Evolutionary conservation across 768 basidiomycete species (phyloP), one percentile per base, ranked within the genome.

Genomic region (Tricholoma terreum): DNA sequence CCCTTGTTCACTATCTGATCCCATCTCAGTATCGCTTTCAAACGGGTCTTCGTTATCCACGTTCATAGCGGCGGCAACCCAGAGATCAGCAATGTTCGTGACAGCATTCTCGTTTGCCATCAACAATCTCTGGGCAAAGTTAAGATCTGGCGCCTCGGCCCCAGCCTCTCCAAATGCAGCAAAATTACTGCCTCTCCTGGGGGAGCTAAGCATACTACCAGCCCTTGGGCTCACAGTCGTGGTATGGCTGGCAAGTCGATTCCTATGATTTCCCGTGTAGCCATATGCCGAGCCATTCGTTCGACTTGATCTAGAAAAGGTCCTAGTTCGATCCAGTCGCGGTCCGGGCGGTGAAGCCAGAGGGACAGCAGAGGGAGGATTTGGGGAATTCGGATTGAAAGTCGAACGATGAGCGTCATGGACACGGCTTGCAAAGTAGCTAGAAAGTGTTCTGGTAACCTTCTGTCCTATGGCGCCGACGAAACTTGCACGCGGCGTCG

Each of bases 11-110:
- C 61, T 65, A n/a, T 77, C 75, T 11, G 67, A 65, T 27, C 66
- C 74, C 33, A 60, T 68, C 52, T 81, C 84, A 43, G 75, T 74
- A 55, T 85, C 86, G 10, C 73, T 76, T 63, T 86, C 84, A 58
- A 89, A 90, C 2, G 86, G 86, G 56, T 94, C 87, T 61, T 94
- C 93, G 63, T 90, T 89, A 67, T 96, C 94, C 30, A 88, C 92
- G 58, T 96, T 97, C 75, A 96, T 92, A 6, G 96, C 97, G 17
- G 95, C 90, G 4, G 94, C 93, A 52, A 98, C 92, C 97, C 97
- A 99, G 19, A 99, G 77, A 72, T 98, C 96, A 21, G 94, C 92
- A 66, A 99, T 91, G 63, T 89, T 93, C 56, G 92, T 95, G 4
- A 94, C 94, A 11, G 92, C 89, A 63, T 93, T 90, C 72, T 97